Evolutionary conservation across 306 rosid genomes (phyloP), one percentile per base, ranked within the genome.

Genomic region (Prunus fruticosa): DNA sequence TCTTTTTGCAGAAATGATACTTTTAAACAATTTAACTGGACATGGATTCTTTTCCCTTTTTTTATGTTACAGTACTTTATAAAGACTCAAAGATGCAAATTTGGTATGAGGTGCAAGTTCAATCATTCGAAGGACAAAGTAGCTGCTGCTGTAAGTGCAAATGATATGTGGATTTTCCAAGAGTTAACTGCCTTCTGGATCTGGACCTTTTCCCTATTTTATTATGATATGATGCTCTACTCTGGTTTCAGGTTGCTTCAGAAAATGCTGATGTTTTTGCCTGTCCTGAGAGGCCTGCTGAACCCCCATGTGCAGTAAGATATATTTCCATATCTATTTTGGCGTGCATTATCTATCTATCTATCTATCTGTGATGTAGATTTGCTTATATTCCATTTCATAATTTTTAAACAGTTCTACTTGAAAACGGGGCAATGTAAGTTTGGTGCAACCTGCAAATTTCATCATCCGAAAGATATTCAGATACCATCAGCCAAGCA

Each of bases 71-170:
- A 95, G 98, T 92, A 78, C 86, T 92, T 90, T 84, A 41, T 95
- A 68, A 95, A 95, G 79, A 95, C 97, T 80, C 96, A 89, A 78
- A 92, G 87, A 88, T 95, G 98, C 91, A 90, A 90, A 84, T 95
- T 89, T 88, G 98, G 97, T 83, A 72, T 86, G 70, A 88, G 82
- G 78, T 95, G 98, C 91, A 95, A 89, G 87, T 95, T 95, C 80
- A 92, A 95, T 79, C 98, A 95, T 80, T 97, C 97, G 54, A 92
- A 77, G 78, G 93, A 85, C 25, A 79, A 64, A 7, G n/a, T 84
- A 54, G 63, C 65, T 58, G 51, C 80, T 51, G 68, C n/a, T 57
- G 87, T 83, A 73, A 71, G 86, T 83, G 41, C 73, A 63, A 47
- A 51, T 65, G 54, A 11, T 52, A 60, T 75, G 23, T 61, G 34